Evolutionary conservation across 169 alveolate genomes (phyloP).

Genomic region (Babesia sp.): DNA sequence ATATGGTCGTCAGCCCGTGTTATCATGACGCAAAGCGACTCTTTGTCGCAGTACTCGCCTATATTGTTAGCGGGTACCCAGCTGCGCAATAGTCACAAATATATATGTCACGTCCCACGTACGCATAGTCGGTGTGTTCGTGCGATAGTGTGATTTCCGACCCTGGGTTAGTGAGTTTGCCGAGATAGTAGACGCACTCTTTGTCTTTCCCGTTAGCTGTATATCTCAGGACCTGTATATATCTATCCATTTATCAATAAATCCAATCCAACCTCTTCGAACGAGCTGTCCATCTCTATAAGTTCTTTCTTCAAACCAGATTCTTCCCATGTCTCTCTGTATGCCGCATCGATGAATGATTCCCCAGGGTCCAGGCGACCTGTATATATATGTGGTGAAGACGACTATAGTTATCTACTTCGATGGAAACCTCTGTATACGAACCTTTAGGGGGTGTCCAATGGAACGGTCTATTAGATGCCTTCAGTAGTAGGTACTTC

Average conservation of each 20-base stretch:
- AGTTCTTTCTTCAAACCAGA: constrained; percentile 63
- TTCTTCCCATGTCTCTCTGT: constrained; percentile 76
- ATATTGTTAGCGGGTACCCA: constrained; percentile 50
- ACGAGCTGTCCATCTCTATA: constrained; percentile 58
- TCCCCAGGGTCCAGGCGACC: constrained; percentile 72
- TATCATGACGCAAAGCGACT: constrained; percentile 51
- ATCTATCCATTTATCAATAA: neutral
- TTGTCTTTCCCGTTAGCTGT: constrained; percentile 66
- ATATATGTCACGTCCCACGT: neutral
- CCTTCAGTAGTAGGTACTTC: constrained; percentile 70
- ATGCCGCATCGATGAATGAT: constrained; percentile 69
- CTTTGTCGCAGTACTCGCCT: constrained; percentile 50
- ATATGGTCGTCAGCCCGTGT: constrained; percentile 34
- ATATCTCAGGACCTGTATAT: constrained; percentile 58
- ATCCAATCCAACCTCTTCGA: constrained; percentile 51
- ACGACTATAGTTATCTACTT: neutral
- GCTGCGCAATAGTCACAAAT: constrained; percentile 7
- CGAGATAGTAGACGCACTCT: constrained; percentile 73
- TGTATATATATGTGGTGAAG: neutral
- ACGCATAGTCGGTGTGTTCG: constrained; percentile 77
- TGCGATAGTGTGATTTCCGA: constrained; percentile 65
- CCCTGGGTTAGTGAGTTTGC: constrained; percentile 58
- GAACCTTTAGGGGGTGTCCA: constrained; percentile 82
- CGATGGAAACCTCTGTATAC: neutral
- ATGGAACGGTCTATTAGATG: constrained; percentile 73